phyloP scores from a whole-genome alignment of 148 eudicot species.

The Mesembryanthemum crystallinum region DNA sequence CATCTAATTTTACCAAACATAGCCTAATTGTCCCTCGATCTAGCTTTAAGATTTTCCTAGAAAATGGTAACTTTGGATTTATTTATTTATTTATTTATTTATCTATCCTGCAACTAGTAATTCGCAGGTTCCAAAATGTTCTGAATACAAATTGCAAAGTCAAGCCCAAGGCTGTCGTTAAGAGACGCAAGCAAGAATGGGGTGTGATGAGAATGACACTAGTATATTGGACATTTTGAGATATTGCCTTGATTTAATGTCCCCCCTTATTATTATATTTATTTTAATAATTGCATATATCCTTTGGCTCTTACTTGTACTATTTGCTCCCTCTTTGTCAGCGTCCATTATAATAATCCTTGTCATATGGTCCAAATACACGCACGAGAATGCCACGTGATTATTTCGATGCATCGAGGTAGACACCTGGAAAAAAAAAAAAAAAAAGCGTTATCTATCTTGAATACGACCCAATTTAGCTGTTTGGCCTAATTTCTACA shows the following conservation, averaged over 20 bases:
- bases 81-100: no score
- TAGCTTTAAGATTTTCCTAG: not conserved
- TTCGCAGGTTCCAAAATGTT: slow-evolving; percentile 3
- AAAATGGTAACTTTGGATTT: not conserved
- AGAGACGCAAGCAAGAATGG: not conserved
- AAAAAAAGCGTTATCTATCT: no score
- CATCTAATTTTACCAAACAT: no score
- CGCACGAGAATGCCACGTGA: no score
- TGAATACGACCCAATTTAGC: no score
- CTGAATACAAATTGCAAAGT: not conserved
- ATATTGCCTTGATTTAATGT: not conserved
- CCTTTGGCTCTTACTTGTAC: not conserved
- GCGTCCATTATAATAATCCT: not conserved
- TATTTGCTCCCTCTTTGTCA: not conserved
- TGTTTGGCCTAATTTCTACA: no score
- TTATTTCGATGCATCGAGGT: no score
- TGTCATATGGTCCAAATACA: no score
- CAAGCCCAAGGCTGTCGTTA: not conserved
- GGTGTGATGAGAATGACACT: not conserved
- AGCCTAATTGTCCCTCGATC: no score
- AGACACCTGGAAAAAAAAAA: no score
- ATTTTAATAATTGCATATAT: no score
- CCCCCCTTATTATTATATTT: no score
- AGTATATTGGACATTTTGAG: not conserved
- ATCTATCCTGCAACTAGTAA: not conserved